phyloP scores from a whole-genome alignment of 768 basidiomycete species.

The Tubosaeta sp. region DNA sequence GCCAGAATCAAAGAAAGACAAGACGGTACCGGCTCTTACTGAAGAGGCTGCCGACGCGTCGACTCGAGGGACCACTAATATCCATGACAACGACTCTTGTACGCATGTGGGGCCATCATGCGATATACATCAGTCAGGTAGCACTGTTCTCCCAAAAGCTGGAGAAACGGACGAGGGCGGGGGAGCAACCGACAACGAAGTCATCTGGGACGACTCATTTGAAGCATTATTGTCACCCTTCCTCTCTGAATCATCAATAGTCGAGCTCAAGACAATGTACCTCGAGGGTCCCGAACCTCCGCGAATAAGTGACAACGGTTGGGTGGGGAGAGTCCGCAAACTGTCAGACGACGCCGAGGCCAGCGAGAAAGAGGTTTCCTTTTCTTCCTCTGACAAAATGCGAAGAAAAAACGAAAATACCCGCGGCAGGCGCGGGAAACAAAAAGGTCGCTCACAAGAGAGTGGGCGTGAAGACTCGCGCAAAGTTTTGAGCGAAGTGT shows the following conservation, averaged over 20 bases:
- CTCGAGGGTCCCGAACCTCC: constrained; percentile 81
- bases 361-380: constrained; percentile 5
- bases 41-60: constrained; percentile 13
- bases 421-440: constrained; percentile 42
- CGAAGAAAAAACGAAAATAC: constrained; percentile 40
- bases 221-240: constrained; percentile 53
- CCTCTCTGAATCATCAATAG: constrained; percentile 57
- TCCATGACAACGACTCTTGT: constrained; percentile 2
- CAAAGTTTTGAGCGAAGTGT: constrained; percentile 77
- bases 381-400: constrained; percentile 23
- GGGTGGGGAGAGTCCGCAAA: constrained; percentile 50
- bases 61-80: constrained; percentile 12
- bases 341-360: constrained; percentile 23
- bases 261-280: constrained; percentile 65
- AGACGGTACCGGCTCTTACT: constrained; percentile 18
- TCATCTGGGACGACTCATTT: constrained; percentile 66
- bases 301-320: constrained; percentile 68
- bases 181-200: constrained; percentile 22
- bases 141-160: background rate
- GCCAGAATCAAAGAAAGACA: constrained; percentile 52
- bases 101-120: constrained; percentile 1
- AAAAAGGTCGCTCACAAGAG: constrained; percentile 36
- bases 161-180: background rate
- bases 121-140: constrained; percentile 1
- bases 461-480: constrained; percentile 58